Base-by-base conservation (phyloP, 352 stramenopile species). In the Sclerospora graminicola region DNA sequence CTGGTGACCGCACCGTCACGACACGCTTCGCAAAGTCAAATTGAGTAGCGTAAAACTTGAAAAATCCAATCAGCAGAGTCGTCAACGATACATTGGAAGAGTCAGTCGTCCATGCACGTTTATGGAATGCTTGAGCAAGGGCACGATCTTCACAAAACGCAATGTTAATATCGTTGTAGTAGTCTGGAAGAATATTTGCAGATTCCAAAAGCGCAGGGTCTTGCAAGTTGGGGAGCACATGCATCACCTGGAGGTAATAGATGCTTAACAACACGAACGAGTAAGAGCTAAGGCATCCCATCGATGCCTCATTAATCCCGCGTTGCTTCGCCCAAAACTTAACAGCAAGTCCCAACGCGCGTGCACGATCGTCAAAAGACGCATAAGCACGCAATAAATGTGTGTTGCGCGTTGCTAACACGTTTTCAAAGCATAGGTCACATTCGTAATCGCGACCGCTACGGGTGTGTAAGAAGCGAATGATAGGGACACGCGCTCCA, bases 241-340 rank as follows among this genome's bases (percentile, higher is more conserved):
- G 80, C 8, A 62, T 43, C n/a, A 58, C 44, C 49, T 97, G 93
- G 18, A 99, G 69, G 64, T 97, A 99, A 66, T 98, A 96, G 23
- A 99, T 81, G 9, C 97, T 73, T 51, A 98, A 82, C 19, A 99
- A 51, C 43, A 99, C 89, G 69, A 98, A 99, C 4, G 93, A 96
- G 66, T 99, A 99, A 16, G 88, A 98, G 57, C 83, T 97, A 30
- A 99, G 68, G 16, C 90, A 98, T 18, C 97, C 94, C 33, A 84
- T 66, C 2, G 85, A 89, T 19, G 97, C 94, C 51, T 98, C 94
- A 67, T 97, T 99, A 37, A 99, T 91, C 23, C 81, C 68, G 13
- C 96, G 76, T n/a, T 66, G 68, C 67, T 99, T 99, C 7, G 95
- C 95, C 96, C 96, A 99, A 30, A 95, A 73, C 67, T 99, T 99